A percentile compares a stretch with the other conserved stretches of the same genome.
phyloP scores from a whole-genome alignment of 1,284 basidiomycete species.

The Amylostereum areolatum region DNA sequence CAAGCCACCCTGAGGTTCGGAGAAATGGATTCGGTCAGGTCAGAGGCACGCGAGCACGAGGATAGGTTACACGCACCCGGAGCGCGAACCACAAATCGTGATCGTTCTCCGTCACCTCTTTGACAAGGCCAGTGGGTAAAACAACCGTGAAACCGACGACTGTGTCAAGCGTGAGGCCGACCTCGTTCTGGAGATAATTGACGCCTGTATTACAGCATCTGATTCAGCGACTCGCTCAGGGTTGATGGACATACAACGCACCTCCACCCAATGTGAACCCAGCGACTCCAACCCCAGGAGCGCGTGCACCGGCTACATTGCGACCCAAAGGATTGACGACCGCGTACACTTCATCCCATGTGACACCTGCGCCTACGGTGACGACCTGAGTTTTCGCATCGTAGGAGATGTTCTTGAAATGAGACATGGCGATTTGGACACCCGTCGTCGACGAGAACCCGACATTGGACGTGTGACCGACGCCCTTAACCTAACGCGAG shows the following conservation, averaged over 20 bases:
- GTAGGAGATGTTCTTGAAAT: constrained; percentile 42
- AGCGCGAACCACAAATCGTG: not conserved
- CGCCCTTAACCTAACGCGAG: constrained; percentile 41
- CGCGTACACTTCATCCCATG: constrained; percentile 55
- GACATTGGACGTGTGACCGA: constrained; percentile 44
- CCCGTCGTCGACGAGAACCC: constrained; percentile 50
- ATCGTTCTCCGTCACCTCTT: not conserved
- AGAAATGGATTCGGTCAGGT: too few species aligned
- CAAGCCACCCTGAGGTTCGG: too few species aligned
- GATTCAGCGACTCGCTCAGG: too few species aligned
- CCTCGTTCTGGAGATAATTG: too few species aligned
- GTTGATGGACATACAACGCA: constrained; percentile 7
- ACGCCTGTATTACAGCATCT: too few species aligned
- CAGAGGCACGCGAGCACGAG: too few species aligned
- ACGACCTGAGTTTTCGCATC: constrained; percentile 31
- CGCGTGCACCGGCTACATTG: constrained; percentile 49
- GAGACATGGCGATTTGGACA: constrained; percentile 49
- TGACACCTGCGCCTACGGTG: constrained; percentile 42
- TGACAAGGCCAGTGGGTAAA: not conserved
- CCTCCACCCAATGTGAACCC: constrained; percentile 44
- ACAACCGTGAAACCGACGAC: not conserved
- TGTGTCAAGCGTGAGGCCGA: not conserved
- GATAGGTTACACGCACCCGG: not conserved
- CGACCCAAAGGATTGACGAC: constrained; percentile 36
- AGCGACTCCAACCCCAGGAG: constrained; percentile 46